These are phyloP conservation scores for Tephrocybe sp. DNA, from an alignment of 768 basidiomycete genomes.

Conservation along the genomic window DNA sequence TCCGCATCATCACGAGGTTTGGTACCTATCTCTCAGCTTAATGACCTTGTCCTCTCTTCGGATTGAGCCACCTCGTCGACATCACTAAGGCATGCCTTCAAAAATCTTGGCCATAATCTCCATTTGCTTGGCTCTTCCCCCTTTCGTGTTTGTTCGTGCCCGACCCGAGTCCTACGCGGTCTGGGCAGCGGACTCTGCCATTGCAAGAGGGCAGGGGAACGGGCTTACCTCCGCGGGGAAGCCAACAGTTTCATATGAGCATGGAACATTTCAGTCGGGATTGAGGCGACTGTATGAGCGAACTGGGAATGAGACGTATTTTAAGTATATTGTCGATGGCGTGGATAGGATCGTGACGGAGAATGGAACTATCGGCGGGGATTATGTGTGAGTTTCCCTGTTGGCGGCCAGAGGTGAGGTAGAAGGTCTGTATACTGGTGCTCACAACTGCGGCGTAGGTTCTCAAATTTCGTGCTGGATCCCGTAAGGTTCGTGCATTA, in stretches of 20 bases:
- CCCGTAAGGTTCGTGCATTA: too few relatives aligned
- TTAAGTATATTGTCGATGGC: constrained; percentile 34
- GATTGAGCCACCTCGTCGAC: too few relatives aligned
- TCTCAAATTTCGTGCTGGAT: constrained; percentile 32
- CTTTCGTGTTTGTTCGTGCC: constrained; percentile 15
- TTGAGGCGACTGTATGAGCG: constrained; percentile 36
- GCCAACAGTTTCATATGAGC: constrained; percentile 40
- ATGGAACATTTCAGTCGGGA: constrained; percentile 39
- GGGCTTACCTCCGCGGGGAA: constrained; percentile 33
- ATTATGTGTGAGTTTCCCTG: constrained; percentile 32
- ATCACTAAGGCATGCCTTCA: constrained; percentile 1
- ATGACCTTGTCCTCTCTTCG: too few relatives aligned
- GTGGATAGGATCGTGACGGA: constrained; percentile 36
- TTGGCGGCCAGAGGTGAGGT: background rate
- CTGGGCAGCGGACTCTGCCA: constrained; percentile 48
- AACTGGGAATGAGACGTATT: constrained; percentile 42
- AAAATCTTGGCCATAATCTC: background rate
- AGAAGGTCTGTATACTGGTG: too few relatives aligned
- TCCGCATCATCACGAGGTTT: constrained; percentile 14
- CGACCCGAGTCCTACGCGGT: constrained; percentile 38
- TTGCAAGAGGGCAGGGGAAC: constrained; percentile 43
- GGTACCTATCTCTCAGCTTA: too few relatives aligned
- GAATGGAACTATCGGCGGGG: constrained; percentile 40
- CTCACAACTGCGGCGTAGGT: constrained; percentile 28
- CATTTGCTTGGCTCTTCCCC: constrained; percentile 2